Evolutionary conservation across 2,329 filamentous ascomycete species (phyloP).

Genomic region (Beauveria scarabaeidicola): DNA sequence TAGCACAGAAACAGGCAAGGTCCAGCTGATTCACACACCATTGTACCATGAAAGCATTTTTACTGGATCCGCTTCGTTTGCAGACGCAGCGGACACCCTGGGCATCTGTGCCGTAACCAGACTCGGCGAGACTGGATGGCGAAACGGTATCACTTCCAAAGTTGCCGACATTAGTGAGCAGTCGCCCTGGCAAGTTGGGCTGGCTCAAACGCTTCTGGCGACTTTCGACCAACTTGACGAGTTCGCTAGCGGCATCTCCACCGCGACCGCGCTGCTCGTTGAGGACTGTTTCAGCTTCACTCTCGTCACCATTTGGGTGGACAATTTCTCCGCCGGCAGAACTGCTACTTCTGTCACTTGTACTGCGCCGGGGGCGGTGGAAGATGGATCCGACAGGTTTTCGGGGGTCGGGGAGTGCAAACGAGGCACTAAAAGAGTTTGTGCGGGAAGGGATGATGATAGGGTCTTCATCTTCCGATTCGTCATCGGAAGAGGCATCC

Average conservation of each 20-base stretch:
- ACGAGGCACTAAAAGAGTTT: constrained; percentile 44
- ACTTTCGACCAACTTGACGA: constrained; percentile 49
- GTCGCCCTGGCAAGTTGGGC: constrained; percentile 26
- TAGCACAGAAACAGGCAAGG: neutral
- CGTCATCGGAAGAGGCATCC: constrained; percentile 39
- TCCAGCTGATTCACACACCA: constrained; percentile 38
- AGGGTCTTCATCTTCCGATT: constrained; percentile 56
- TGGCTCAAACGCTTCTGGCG: constrained; percentile 36
- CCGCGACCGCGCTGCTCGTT: constrained; percentile 35
- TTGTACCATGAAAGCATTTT: constrained; percentile 51
- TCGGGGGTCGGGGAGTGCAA: constrained; percentile 46
- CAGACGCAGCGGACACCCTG: constrained; percentile 50
- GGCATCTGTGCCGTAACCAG: constrained; percentile 33
- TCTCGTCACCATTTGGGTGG: constrained; percentile 37
- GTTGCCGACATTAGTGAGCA: constrained; percentile 24
- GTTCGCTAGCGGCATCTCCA: constrained; percentile 52
- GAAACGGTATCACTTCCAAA: constrained; percentile 36
- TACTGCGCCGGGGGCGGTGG: constrained; percentile 37
- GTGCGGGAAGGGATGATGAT: constrained; percentile 56
- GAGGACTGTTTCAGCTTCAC: constrained; percentile 51
- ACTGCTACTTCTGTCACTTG: constrained; percentile 41
- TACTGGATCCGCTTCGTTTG: constrained; percentile 33
- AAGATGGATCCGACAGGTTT: constrained; percentile 42
- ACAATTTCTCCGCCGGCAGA: constrained; percentile 28
- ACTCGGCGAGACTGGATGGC: constrained; percentile 42